Evolutionary conservation across 208 protist species (phyloP).

Genomic region (Herpetomonas samuelpessoai): DNA sequence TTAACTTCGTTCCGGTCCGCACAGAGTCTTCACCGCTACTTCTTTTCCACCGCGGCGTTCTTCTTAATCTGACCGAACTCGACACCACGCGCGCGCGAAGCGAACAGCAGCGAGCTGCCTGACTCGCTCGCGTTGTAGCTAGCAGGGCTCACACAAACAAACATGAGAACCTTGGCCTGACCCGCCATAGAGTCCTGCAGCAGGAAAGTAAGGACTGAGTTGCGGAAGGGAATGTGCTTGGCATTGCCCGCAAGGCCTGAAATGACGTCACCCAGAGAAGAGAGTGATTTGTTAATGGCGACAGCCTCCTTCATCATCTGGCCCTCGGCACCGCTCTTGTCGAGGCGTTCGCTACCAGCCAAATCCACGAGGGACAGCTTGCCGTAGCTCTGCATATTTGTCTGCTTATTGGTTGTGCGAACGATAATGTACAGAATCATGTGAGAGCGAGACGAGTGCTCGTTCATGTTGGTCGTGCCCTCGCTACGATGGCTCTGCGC

Average conservation of each 20-base stretch:
- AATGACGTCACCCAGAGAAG: constrained; percentile 90
- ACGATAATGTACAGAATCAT: constrained; percentile 92
- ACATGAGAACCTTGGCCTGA: constrained; percentile 95
- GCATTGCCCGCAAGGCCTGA: constrained; percentile 68
- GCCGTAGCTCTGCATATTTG: constrained; percentile 86
- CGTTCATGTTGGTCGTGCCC: constrained; percentile 93
- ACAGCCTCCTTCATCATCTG: constrained; percentile 89
- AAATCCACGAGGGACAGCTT: constrained; percentile 94
- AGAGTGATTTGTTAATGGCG: constrained; percentile 92
- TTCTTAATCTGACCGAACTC: constrained; percentile 90
- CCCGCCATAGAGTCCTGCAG: constrained; percentile 93
- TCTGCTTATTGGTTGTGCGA: constrained; percentile 85
- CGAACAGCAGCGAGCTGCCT: constrained; percentile 87
- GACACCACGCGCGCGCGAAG: constrained; percentile 84
- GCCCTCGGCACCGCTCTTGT: constrained; percentile 85
- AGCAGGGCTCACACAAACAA: constrained; percentile 92
- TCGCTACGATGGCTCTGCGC: constrained; percentile 74
- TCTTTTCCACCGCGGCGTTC: constrained; percentile 55
- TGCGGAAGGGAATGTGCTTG: constrained; percentile 92
- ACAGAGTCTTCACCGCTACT: too few species aligned
- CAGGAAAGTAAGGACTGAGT: constrained; percentile 90
- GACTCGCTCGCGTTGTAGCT: constrained; percentile 93
- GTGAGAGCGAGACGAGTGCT: constrained; percentile 93
- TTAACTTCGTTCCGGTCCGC: too few species aligned
- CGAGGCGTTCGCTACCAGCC: constrained; percentile 90